phyloP scores from a whole-genome alignment of 164 flowering plant species.

The Euptelea pleiosperma region DNA sequence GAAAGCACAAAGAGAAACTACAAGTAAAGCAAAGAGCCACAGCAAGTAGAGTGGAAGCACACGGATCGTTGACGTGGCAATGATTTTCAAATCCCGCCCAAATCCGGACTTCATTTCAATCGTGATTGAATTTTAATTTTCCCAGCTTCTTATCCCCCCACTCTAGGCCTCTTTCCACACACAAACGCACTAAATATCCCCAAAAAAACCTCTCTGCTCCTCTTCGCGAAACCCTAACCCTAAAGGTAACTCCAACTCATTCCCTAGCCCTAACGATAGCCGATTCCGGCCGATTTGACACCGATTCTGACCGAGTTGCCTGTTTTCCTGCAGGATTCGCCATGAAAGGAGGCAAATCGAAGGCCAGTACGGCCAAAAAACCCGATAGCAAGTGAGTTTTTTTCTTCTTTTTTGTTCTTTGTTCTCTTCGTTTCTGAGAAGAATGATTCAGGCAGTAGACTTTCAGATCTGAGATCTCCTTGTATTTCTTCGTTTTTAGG shows the following conservation, averaged over 20 bases:
- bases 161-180: slow-evolving; percentile 5
- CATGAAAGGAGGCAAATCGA: slow-evolving; percentile 35
- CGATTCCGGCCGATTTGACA: slow-evolving; percentile 6
- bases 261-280: too few relatives aligned
- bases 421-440: not conserved
- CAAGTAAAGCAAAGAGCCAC: not conserved
- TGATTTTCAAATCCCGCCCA: slow-evolving; percentile 50
- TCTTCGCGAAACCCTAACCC: slow-evolving; percentile 28
- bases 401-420: slow-evolving; percentile 1
- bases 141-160: not conserved
- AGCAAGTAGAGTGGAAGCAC: slow-evolving; percentile 9
- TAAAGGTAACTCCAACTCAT: slow-evolving; percentile 13
- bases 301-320: slow-evolving; percentile 18
- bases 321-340: slow-evolving; percentile 27
- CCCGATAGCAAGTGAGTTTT: slow-evolving; percentile 41
- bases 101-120: slow-evolving; percentile 30
- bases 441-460: not conserved
- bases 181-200: slow-evolving; percentile 6
- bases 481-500: slow-evolving; percentile 11
- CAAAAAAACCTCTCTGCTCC: not conserved
- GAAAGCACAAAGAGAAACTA: slow-evolving; percentile 7
- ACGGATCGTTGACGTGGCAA: slow-evolving; percentile 45
- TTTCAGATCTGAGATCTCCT: slow-evolving; percentile 5
- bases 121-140: slow-evolving; percentile 24
- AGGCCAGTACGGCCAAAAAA: slow-evolving; percentile 25